Conservation (phyloP, 2,329 filamentous ascomycete species). For the Aureobasidium musti region DNA sequence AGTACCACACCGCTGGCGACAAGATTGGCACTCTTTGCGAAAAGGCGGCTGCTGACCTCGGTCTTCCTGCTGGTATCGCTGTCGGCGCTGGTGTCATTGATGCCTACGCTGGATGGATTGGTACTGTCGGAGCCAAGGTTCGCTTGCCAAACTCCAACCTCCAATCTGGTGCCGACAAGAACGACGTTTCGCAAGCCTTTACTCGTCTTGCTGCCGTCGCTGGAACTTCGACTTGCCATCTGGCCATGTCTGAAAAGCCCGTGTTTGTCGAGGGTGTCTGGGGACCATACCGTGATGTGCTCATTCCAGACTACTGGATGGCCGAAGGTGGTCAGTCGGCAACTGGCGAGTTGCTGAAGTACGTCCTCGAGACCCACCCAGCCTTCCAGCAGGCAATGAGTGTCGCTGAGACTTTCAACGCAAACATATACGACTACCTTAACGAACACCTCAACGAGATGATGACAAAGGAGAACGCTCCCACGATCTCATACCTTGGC, state of each 20-base stretch:
- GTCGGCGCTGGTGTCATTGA: conserved; percentile 97
- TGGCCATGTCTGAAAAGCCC: conserved; percentile 90
- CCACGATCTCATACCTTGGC: conserved; percentile 78
- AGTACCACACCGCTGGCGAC: conserved; percentile 89
- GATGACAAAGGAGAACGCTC: conserved; percentile 67
- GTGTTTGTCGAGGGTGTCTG: conserved; percentile 95
- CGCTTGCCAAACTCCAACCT: conserved; percentile 68
- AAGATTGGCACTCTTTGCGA: conserved; percentile 82
- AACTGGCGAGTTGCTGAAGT: conserved; percentile 89
- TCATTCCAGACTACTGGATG: conserved; percentile 93
- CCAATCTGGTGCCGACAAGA: conserved; percentile 62
- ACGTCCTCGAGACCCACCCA: conserved; percentile 93
- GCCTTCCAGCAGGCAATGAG: conserved; percentile 80
- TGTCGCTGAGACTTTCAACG: conserved; percentile 76
- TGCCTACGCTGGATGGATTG: conserved; percentile 98
- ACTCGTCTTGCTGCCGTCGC: conserved; percentile 90
- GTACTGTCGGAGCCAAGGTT: conserved; percentile 96
- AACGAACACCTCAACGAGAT: conserved; percentile 83
- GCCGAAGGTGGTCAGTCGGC: conserved; percentile 96
- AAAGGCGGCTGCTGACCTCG: conserved; percentile 78
- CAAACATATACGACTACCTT: conserved; percentile 92
- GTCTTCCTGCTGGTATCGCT: conserved; percentile 81
- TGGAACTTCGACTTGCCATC: conserved; percentile 94
- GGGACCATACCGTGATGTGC: conserved; percentile 94
- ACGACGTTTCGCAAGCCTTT: conserved; percentile 90